Conservation (phyloP, 1,284 basidiomycete genomes). For the Ganoderma sp. region DNA sequence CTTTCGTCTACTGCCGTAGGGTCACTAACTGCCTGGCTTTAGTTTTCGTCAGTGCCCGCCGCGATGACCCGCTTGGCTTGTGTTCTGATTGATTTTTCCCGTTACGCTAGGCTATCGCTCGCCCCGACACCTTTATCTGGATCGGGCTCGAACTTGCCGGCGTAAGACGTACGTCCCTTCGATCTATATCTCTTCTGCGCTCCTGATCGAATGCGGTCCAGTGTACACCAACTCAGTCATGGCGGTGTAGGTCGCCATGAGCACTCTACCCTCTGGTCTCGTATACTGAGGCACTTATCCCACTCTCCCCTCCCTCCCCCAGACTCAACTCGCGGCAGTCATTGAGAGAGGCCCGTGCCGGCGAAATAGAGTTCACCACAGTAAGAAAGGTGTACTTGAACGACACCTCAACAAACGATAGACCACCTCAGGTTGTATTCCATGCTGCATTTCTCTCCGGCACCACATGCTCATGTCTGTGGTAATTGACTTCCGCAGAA, state of each 20-base stretch:
- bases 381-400: background rate
- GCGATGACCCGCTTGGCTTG: too few species aligned
- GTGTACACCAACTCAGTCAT: conserved; percentile 14
- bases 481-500: background rate
- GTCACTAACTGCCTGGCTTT: conserved; percentile 4
- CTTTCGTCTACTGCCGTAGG: background rate
- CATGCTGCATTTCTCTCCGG: background rate
- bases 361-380: background rate
- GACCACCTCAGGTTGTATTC: background rate
- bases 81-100: background rate
- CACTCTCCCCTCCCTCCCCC: background rate
- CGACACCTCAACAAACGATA: background rate
- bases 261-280: background rate
- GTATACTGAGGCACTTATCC: background rate
- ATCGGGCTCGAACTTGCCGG: conserved; percentile 8
- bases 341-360: background rate
- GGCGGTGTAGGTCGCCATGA: conserved; percentile 1
- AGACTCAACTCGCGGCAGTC: conserved; percentile 13
- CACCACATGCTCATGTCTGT: background rate
- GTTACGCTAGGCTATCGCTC: conserved; percentile 10
- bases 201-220: background rate
- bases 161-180: background rate
- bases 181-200: too few species aligned
- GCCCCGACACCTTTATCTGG: conserved; percentile 12
- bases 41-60: conserved; percentile 9